Base-by-base conservation (phyloP, 2,329 filamentous ascomycete species). In the Colletotrichum sp. region DNA sequence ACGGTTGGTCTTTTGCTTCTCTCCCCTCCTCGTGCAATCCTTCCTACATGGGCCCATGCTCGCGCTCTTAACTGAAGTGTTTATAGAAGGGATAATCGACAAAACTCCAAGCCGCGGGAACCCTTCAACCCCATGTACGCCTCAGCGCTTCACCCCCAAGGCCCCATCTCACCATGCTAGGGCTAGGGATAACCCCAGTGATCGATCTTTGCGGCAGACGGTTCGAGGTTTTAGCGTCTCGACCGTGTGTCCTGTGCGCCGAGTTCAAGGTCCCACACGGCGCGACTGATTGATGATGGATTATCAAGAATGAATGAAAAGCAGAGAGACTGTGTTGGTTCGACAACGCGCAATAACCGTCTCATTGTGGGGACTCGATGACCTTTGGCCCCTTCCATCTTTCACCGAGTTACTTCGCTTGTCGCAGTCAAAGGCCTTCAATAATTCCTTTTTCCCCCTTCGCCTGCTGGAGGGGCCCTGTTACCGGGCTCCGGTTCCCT, bases 191-290 rank as follows among this genome's bases (percentile, higher is more conserved):
- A n/a, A 24, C 26, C 52, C 72, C 60, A 24, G 30, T 63, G 69
- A 72, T 75, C 63, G 73, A 72, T 75, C 68, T 75, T 60, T 68
- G 52, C 32, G 72, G 69, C 63, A 69, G 60, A 71, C 60, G 28
- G 60, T 74, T 74, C 67, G 72, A 74, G 28, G 55, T 34, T 71
- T 65, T 74, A 60, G 72, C 72, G 68, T 65, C 55, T 26, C 48
- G 68, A 52, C 68, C 55, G 68, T 65, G 60, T 74, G 59, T 61
- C 34, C 39, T 43, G 39, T 43, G 16, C 60, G 32, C 59, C 30
- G 57, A 55, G 57, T 26, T 68, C 28, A 34, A 68, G 24, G 66
- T 21, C 48, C 72, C 60, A 34, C 34, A 36, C 34, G 32, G 32
- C 13, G 39, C 32, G 68, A 36, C 34, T 43, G 18, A 48, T 48